A percentile compares a stretch with the other conserved stretches of the same genome.
Conservation (phyloP, 208 protist species). For the Endotrypanum monterogeii region DNA sequence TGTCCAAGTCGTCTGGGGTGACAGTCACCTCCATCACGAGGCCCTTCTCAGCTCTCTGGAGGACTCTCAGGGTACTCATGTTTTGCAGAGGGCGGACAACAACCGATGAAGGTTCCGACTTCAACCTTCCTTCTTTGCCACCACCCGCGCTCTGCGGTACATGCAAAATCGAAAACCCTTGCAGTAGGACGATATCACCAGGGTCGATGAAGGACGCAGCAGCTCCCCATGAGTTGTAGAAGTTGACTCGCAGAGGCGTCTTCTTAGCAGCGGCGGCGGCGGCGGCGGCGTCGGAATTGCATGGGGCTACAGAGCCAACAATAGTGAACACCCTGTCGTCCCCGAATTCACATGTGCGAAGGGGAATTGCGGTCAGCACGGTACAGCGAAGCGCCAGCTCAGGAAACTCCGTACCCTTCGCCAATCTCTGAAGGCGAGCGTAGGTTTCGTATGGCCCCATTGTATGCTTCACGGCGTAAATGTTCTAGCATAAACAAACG, state of each 20-base stretch:
- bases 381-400: slow-evolving; percentile 49
- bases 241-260: slow-evolving; percentile 46
- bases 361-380: slow-evolving; percentile 37
- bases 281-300: background rate
- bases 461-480: background rate
- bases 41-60: slow-evolving; percentile 45
- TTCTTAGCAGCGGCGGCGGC: slow-evolving; percentile 12
- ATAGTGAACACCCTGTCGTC: slow-evolving; percentile 60
- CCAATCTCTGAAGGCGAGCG: slow-evolving; percentile 32
- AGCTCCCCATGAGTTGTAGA: slow-evolving; percentile 72
- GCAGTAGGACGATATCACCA: slow-evolving; percentile 62
- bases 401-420: slow-evolving; percentile 24
- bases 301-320: slow-evolving; percentile 30
- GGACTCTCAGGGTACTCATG: slow-evolving; percentile 38
- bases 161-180: slow-evolving; percentile 24
- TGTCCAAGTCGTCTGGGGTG: slow-evolving; percentile 43
- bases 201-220: slow-evolving; percentile 65
- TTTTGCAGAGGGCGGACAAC: slow-evolving; percentile 47
- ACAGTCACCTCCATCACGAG: slow-evolving; percentile 72
- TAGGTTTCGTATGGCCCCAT: slow-evolving; percentile 58
- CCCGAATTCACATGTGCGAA: slow-evolving; percentile 60
- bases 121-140: background rate
- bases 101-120: slow-evolving; percentile 4
- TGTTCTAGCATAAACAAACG: background rate
- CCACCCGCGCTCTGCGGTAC: background rate